phyloP scores from a whole-genome alignment of 1,139 yeast species.

The Blastobotrys proliferans region DNA sequence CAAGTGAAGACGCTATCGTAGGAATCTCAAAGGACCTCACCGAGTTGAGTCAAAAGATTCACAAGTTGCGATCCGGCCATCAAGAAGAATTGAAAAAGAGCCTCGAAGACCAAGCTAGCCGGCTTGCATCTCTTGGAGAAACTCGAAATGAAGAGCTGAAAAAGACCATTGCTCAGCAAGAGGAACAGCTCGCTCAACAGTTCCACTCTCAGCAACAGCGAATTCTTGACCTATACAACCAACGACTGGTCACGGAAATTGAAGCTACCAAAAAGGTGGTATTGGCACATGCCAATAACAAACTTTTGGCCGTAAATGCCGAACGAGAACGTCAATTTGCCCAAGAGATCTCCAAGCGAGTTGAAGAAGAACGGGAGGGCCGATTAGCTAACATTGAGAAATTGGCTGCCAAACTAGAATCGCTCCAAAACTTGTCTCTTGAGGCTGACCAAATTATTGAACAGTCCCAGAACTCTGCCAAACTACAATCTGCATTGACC shows the following conservation, averaged over 20 bases:
- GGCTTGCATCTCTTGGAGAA: constrained; percentile 26
- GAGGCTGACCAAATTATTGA: constrained; percentile 55
- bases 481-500: constrained; percentile 54
- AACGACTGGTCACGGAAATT: constrained; percentile 60
- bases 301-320: constrained; percentile 64
- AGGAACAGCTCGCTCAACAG: constrained; percentile 51
- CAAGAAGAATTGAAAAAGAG: constrained; percentile 27
- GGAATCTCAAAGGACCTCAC: constrained; percentile 28
- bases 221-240: constrained; percentile 60
- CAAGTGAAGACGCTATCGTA: constrained; percentile 29
- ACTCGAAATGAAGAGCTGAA: constrained; percentile 32
- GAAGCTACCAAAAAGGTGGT: constrained; percentile 66
- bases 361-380: constrained; percentile 79
- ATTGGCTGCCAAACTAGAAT: constrained; percentile 53
- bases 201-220: constrained; percentile 61
- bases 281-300: constrained; percentile 71
- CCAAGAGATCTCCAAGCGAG: constrained; percentile 54
- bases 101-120: constrained; percentile 26
- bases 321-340: constrained; percentile 72
- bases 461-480: constrained; percentile 52
- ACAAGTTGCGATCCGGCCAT: constrained; percentile 24
- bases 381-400: constrained; percentile 67
- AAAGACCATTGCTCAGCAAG: constrained; percentile 44
- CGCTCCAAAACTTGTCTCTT: constrained; percentile 56
- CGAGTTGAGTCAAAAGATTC: constrained; percentile 29